phyloP scores from a whole-genome alignment of 768 basidiomycete species.

The Leccinellum rugosiceps region DNA sequence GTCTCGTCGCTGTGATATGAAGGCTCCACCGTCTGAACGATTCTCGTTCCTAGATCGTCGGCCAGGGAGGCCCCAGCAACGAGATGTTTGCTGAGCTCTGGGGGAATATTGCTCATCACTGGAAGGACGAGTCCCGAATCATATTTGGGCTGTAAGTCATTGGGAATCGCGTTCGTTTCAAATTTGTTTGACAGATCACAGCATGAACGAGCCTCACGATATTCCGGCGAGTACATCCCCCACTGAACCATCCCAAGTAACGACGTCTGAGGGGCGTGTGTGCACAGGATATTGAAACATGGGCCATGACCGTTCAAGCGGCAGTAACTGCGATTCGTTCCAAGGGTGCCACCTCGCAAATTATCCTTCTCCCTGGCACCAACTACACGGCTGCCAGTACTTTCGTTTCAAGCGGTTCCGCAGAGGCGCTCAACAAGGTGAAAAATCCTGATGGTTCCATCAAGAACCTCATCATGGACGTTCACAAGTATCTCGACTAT shows the following conservation, averaged over 20 bases:
- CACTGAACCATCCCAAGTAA: conserved; percentile 48
- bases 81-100: conserved; percentile 52
- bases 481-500: conserved; percentile 59
- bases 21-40: conserved; percentile 5
- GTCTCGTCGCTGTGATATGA: neutral
- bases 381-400: conserved; percentile 53
- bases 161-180: neutral
- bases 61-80: conserved; percentile 60
- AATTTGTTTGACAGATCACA: conserved; percentile 13
- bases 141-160: conserved; percentile 49
- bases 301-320: conserved; percentile 53
- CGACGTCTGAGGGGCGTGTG: neutral
- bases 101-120: conserved; percentile 50
- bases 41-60: conserved; percentile 41
- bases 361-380: conserved; percentile 58
- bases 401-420: conserved; percentile 50
- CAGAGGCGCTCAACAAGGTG: conserved; percentile 43
- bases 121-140: conserved; percentile 38
- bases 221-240: conserved; percentile 40
- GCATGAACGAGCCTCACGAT: conserved; percentile 67
- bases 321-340: conserved; percentile 63
- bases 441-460: conserved; percentile 44
- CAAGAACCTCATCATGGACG: conserved; percentile 53
- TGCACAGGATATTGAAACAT: conserved; percentile 39
- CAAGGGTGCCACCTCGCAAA: conserved; percentile 47